Evolutionary conservation across 2,329 filamentous ascomycete species (phyloP), one percentile per base, ranked within the genome.

Genomic region (Penicillium sumatraense): DNA sequence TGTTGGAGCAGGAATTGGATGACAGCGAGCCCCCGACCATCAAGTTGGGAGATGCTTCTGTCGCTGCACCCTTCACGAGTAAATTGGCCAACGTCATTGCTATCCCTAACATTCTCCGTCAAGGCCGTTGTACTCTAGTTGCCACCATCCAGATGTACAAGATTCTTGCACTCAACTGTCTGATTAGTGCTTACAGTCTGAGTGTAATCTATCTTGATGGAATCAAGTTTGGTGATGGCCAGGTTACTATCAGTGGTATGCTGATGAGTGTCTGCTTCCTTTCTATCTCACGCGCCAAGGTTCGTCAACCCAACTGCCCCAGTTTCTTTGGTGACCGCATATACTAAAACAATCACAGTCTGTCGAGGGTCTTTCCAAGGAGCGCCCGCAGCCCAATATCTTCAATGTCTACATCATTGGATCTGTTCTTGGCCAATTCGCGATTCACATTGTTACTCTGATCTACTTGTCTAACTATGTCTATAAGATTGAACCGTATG

Each of bases 131-230:
- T 80, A 99, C 95, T 7, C 86, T 99, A 18, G 95, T 99, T 51
- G 95, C 95, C 27, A 99, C 95, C 0, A 98, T 99, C 62, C 95
- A 99, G 81, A 99, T 99, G 93, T 99, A 99, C 86, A 99, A 97
- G 84, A 99, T 99, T 67, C 85, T 99, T 49, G 95, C 95, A 7
- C 81, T 99, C 56, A 99, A 99, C 81, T 99, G 95, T 73, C 82
- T 99, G 66, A 99, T 99, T 72, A 96, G 91, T 66, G 95, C 95
- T 33, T 99, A 99, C 85, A 96, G 91, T 75, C 78, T 99, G 71
- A 96, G 90, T 74, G 95, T 99, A 16, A 83, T 99, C 54, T 99
- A 99, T 71, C 85, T 99, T 1, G 93, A 98, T 68, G 95, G 95
- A 60, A 99, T 99, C 83, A 99, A 99, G 80, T 99, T 99, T 72